Conservation (phyloP, 208 protist species). For the Lotmaria passim region DNA sequence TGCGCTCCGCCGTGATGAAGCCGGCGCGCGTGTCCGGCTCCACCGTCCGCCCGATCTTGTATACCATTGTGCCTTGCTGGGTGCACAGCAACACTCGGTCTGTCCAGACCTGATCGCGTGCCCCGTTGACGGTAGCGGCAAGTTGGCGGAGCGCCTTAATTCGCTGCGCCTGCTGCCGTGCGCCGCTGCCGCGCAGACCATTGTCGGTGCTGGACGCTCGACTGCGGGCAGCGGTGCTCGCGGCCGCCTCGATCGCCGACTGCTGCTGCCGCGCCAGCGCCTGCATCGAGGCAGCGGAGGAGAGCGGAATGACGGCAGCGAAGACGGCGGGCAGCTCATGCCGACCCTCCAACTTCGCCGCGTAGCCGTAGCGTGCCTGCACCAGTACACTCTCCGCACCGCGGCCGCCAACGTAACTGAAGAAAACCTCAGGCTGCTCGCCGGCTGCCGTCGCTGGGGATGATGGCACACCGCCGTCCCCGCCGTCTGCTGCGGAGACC, state of each 20-base stretch:
- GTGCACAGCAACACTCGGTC: slow-evolving; percentile 70
- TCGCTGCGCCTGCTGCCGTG: slow-evolving; percentile 30
- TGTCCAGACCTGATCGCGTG: slow-evolving; percentile 31
- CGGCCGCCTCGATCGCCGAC: slow-evolving; percentile 36
- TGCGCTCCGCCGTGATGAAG: slow-evolving; percentile 75
- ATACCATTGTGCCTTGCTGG: slow-evolving; percentile 60
- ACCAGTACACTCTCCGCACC: slow-evolving; percentile 66
- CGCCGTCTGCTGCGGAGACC: not conserved
- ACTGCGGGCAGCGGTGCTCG: slow-evolving; percentile 5
- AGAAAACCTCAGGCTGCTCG: slow-evolving; percentile 66
- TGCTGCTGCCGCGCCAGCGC: slow-evolving; percentile 52
- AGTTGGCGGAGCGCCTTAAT: slow-evolving; percentile 38
- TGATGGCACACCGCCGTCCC: not conserved
- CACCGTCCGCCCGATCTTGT: slow-evolving; percentile 52
- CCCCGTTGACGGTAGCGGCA: slow-evolving; percentile 25
- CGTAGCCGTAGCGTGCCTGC: slow-evolving; percentile 81
- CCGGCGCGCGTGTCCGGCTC: slow-evolving; percentile 60
- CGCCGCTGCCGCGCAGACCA: slow-evolving; percentile 7
- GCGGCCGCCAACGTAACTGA: slow-evolving; percentile 66
- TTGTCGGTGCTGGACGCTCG: not conserved
- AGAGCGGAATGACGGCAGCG: slow-evolving; percentile 46
- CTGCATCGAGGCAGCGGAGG: slow-evolving; percentile 60
- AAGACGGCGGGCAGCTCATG: slow-evolving; percentile 58
- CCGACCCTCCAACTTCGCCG: slow-evolving; percentile 54
- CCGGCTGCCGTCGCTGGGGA: not conserved